Evolutionary conservation across 192 early-diverging fungal species (phyloP), one percentile per base, ranked within the genome.

Genomic region (Chytriomyces sp.): DNA sequence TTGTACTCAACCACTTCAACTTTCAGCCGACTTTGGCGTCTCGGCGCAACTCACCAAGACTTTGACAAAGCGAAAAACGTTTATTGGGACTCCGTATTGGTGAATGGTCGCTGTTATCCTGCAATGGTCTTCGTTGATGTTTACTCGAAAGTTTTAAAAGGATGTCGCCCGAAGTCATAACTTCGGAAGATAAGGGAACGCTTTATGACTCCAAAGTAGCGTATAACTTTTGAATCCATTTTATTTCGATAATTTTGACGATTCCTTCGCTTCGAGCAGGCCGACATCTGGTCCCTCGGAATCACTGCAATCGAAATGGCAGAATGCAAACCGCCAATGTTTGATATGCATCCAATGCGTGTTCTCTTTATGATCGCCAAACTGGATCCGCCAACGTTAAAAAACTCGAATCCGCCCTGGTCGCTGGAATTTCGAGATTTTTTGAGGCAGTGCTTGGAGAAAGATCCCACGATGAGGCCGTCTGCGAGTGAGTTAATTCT

Each of bases 261-360:
- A 78, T 43, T 72, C 18, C 20, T 64, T 72, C 23, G 45, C 45
- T 46, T 10, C 11, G 13, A 49, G 13, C 3, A 92, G 84, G 97
- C 97, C 0, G 97, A 99, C 81, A 96, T 98, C 46, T 99, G 96
- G 96, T 96, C 94, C 20, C 86, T 99, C 24, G 96, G 97, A 6
- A 98, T 99, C 78, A 98, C 96, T 3, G 79, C 79, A 5, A 86
- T 89, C 61, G 88, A 90, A 76, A 84, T 90, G 82, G 85, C 86
- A 18, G 81, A 86, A 57, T 73, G 95, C 13, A 86, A 92, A 77
- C 95, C 98, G 28, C 98, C 97, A 23, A 91, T 94, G 67, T 93
- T 95, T 10, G 93, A 99, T 72, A 86, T 95, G 77, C 95, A 95
- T 73, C 96, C 97, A 6, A 95, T 98, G 93, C 93, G 94, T 78